Evolutionary conservation across 1,284 basidiomycete species (phyloP), one percentile per base, ranked within the genome.

Genomic region (Ceratobasidium sp.): DNA sequence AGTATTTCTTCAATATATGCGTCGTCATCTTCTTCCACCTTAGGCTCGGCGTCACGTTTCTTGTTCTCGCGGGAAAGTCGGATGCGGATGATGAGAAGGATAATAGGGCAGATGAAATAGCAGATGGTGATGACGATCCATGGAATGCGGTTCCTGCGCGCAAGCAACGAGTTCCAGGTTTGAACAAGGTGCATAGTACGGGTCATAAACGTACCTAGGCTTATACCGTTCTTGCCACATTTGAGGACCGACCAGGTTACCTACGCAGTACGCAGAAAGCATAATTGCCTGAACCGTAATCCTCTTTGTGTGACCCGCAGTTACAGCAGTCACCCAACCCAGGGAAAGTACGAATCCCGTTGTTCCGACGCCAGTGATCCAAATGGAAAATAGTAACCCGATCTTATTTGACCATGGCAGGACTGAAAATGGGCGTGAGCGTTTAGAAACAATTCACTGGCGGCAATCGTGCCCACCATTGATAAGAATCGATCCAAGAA

Each of bases 261-360:
- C 64, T 14, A 67, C 64, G 23, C 64, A 67, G 25, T 67, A 67
- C 7, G 64, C 64, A n/a, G 64, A 67, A 36, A 67, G 50, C 64
- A 67, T 67, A 33, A 67, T 67, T 25, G 64, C 64, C 47, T 67
- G 64, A 13, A 67, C 64, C 1, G 64, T 57, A 25, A 67, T 67
- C 23, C 64, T 52, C 52, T 67, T 67, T 25, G 64, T 67, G 33
- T 67, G 64, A 25, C 64, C 64, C 9, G 64, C 64, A 27, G 64
- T 67, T 14, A 67, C 64, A 9, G 64, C 64, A 25, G 78, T 74
- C 13, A 76, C 74, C 75, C 76, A 78, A 0, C 73, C 73, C 64
- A 78, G 74, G 4, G 75, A 69, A 30, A 78, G 74, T 3, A 75
- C 73, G 52, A 78, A 77, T 1, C 73, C 72, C 3, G 75, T 67